A percentile compares a stretch with the other conserved stretches of the same genome.
phyloP scores from a whole-genome alignment of 805 yeast genomes.

The Kodamaea kakaduensis region DNA sequence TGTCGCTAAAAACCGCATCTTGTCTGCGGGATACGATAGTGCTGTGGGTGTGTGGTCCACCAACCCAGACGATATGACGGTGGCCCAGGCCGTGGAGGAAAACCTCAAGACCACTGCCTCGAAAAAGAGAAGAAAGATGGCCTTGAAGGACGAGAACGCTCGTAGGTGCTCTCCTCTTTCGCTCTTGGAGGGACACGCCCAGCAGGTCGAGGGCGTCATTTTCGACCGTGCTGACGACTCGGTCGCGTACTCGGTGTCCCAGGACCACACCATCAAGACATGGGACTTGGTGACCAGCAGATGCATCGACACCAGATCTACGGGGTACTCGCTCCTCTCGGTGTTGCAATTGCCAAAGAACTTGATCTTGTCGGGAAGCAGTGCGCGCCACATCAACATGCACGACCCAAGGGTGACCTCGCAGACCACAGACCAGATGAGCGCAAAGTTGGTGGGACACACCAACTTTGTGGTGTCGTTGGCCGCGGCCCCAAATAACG shows the following conservation, averaged over 20 bases:
- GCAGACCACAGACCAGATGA: slow-evolving; percentile 54
- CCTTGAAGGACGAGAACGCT: slow-evolving; percentile 68
- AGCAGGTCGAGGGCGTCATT: slow-evolving; percentile 81
- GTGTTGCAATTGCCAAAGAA: slow-evolving; percentile 65
- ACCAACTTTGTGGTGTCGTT: slow-evolving; percentile 83
- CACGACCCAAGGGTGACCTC: slow-evolving; percentile 80
- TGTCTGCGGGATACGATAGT: slow-evolving; percentile 83
- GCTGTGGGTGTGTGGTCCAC: slow-evolving; percentile 88
- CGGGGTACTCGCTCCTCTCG: slow-evolving; percentile 81
- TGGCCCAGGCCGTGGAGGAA: slow-evolving; percentile 45
- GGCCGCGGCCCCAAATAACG: slow-evolving; percentile 70
- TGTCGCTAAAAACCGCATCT: slow-evolving; percentile 53
- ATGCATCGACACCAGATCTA: slow-evolving; percentile 81
- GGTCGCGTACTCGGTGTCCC: slow-evolving; percentile 91
- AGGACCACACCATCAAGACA: slow-evolving; percentile 91
- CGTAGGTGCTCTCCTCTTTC: slow-evolving; percentile 81
- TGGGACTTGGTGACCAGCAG: slow-evolving; percentile 92
- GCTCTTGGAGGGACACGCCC: slow-evolving; percentile 73
- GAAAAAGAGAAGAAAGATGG: slow-evolving; percentile 83
- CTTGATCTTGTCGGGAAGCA: slow-evolving; percentile 86
- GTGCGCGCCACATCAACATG: slow-evolving; percentile 93
- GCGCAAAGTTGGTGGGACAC: slow-evolving; percentile 75
- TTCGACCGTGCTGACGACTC: slow-evolving; percentile 71
- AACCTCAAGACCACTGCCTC: slow-evolving; percentile 63
- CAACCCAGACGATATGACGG: slow-evolving; percentile 72